Conservation (phyloP, 2,329 filamentous ascomycete species). For the Ascochyta pisi region DNA sequence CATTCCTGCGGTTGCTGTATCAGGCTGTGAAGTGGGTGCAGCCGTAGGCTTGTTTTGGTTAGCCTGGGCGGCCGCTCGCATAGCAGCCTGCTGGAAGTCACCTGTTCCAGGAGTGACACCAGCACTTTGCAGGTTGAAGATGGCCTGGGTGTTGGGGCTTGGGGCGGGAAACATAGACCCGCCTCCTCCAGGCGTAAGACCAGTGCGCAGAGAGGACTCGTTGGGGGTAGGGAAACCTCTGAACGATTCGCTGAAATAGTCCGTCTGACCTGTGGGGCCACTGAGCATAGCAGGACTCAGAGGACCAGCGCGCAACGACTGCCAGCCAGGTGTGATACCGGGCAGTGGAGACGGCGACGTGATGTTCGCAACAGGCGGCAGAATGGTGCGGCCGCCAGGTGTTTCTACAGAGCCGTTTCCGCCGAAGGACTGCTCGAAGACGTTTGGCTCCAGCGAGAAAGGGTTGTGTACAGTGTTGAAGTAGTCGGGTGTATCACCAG, state of each 20-base stretch:
- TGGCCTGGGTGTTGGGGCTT: conserved; percentile 82
- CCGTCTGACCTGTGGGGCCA: conserved; percentile 72
- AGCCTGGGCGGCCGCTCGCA: conserved; percentile 71
- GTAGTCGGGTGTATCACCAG: conserved; percentile 57
- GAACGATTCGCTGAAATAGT: conserved; percentile 88
- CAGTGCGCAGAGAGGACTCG: conserved; percentile 91
- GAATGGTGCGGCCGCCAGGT: conserved; percentile 73
- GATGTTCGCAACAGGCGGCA: conserved; percentile 88
- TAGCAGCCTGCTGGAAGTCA: conserved; percentile 92
- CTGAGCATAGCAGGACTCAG: conserved; percentile 97
- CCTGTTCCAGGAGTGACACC: conserved; percentile 87
- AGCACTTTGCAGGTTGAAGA: conserved; percentile 81
- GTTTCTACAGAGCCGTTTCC: conserved; percentile 66
- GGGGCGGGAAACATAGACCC: conserved; percentile 97
- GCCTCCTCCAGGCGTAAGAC: conserved; percentile 90
- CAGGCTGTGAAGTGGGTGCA: conserved; percentile 54
- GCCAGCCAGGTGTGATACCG: conserved; percentile 80
- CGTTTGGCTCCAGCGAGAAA: conserved; percentile 86
- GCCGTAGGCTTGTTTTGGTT: conserved; percentile 52
- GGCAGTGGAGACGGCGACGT: conserved; percentile 85
- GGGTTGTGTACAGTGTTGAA: conserved; percentile 59
- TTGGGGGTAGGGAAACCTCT: conserved; percentile 92
- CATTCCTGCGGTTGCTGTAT: conserved; percentile 51
- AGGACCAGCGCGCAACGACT: conserved; percentile 88
- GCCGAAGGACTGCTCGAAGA: conserved; percentile 91